phyloP scores from a whole-genome alignment of 768 basidiomycete genomes.

The Trametopsis cervina region DNA sequence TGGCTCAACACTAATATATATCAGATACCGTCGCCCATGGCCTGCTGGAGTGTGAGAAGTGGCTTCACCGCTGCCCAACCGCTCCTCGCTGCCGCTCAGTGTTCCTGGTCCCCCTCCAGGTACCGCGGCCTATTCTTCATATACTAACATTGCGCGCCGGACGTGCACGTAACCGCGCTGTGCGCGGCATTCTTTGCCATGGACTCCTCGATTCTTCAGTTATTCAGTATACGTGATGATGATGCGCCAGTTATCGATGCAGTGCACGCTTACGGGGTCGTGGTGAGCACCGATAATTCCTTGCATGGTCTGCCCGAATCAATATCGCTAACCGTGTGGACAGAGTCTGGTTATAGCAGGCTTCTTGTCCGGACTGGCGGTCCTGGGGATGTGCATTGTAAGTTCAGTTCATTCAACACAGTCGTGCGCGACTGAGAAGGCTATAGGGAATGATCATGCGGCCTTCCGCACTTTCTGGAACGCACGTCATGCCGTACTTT shows the following conservation, averaged over 20 bases:
- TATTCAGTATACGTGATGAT: no score
- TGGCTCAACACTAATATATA: no score
- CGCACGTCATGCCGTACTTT: conserved; percentile 24
- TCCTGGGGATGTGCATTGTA: conserved; percentile 18
- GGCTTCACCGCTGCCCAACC: no score
- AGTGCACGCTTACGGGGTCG: not conserved
- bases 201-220: conserved; percentile 3
- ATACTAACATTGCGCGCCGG: not conserved
- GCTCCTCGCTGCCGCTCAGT: no score
- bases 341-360: conserved; percentile 23
- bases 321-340: not conserved
- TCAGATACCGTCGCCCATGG: no score
- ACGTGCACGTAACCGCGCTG: not conserved
- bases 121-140: no score
- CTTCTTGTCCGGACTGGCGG: conserved; percentile 21
- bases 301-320: not conserved
- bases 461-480: conserved; percentile 13
- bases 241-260: conserved; percentile 5
- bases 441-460: conserved; percentile 15
- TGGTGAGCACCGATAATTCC: no score
- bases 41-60: no score
- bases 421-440: no score
- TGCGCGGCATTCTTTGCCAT: not conserved
- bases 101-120: no score
- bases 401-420: not conserved